These are phyloP conservation scores for Akanthomyces muscarius DNA, from an alignment of 2,329 filamentous ascomycete genomes.

Conservation along the genomic window DNA sequence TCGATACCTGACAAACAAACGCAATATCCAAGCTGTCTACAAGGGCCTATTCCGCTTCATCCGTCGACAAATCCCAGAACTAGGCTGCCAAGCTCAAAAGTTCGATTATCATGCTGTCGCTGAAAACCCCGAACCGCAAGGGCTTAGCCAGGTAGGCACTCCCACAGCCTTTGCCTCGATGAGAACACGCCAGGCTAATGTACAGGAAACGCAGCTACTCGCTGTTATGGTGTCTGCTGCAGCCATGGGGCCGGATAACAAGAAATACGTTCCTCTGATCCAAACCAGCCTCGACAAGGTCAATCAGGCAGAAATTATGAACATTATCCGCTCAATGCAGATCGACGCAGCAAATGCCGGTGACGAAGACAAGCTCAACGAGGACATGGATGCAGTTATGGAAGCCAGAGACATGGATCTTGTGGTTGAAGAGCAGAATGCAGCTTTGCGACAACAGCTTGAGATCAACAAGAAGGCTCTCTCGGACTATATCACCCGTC, in stretches of 20 bases:
- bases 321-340: constrained; percentile 41
- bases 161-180: neutral
- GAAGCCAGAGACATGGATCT: constrained; percentile 51
- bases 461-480: constrained; percentile 53
- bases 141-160: constrained; percentile 46
- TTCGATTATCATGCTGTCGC: constrained; percentile 56
- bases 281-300: constrained; percentile 38
- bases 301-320: constrained; percentile 43
- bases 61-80: constrained; percentile 47
- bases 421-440: constrained; percentile 53
- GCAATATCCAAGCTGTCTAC: constrained; percentile 51
- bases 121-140: constrained; percentile 51
- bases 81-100: constrained; percentile 49
- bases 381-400: constrained; percentile 37
- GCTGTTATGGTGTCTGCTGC: constrained; percentile 60
- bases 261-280: constrained; percentile 48
- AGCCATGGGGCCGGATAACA: constrained; percentile 54
- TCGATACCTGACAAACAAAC: constrained; percentile 45
- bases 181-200: constrained; percentile 23
- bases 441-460: constrained; percentile 46
- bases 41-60: constrained; percentile 54
- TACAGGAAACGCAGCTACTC: constrained; percentile 47
- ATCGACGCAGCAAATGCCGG: constrained; percentile 33
- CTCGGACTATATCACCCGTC: constrained; percentile 55
- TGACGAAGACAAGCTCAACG: constrained; percentile 37